A percentile compares a stretch with the other conserved stretches of the same genome.
phyloP scores from a whole-genome alignment of 2,329 filamentous ascomycete species.

The Clarireedia sp. region DNA sequence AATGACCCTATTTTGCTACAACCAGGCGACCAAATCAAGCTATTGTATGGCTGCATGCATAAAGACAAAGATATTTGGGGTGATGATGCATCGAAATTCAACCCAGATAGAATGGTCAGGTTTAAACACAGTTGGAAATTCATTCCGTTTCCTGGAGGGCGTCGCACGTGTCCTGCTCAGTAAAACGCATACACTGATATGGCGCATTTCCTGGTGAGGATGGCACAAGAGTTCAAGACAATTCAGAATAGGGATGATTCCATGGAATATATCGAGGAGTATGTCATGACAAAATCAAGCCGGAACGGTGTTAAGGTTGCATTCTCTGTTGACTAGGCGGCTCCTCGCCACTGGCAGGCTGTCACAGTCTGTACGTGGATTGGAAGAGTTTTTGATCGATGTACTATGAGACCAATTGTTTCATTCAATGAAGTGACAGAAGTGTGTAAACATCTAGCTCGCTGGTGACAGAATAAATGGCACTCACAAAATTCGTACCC shows the following conservation, averaged over 20 bases:
- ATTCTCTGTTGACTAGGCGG: not conserved
- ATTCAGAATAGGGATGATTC: constrained; percentile 4
- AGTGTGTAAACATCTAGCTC: too few species aligned
- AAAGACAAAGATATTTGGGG: constrained; percentile 33
- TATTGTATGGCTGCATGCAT: constrained; percentile 29
- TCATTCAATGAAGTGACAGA: too few species aligned
- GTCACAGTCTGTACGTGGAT: too few species aligned
- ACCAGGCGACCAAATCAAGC: constrained; percentile 14
- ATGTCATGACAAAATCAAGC: constrained; percentile 1
- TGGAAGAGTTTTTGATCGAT: too few species aligned
- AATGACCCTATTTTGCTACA: constrained; percentile 22
- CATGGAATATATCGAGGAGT: not conserved
- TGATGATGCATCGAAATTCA: constrained; percentile 30
- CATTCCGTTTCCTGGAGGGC: constrained; percentile 2
- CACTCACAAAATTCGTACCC: too few species aligned
- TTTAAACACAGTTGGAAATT: constrained; percentile 25
- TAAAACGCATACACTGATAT: constrained; percentile 5
- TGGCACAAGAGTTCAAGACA: constrained; percentile 2
- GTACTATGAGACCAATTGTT: too few species aligned
- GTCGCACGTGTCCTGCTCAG: constrained; percentile 6
- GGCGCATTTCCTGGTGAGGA: not conserved
- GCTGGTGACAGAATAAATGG: too few species aligned
- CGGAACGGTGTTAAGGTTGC: constrained; percentile 1
- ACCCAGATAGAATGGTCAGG: constrained; percentile 34
- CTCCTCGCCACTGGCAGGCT: too few species aligned